Evolutionary conservation across 208 protist species (phyloP), one percentile per base, ranked within the genome.

Genomic region (Kentomonas sorsogonicus): DNA sequence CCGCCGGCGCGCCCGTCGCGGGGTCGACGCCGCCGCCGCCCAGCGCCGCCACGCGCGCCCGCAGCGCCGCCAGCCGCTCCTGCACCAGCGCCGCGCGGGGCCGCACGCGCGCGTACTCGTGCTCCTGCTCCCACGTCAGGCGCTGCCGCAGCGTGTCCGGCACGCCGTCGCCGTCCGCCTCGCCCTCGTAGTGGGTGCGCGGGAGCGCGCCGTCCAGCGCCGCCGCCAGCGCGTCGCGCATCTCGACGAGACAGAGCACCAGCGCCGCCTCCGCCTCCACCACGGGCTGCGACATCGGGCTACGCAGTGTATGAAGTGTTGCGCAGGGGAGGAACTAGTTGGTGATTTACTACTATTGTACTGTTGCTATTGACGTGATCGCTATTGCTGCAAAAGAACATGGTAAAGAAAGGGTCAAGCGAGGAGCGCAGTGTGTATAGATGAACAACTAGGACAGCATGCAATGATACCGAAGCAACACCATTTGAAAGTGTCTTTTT

Each of bases 61-160:
- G 72, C 41, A 94, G 72, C 1, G 33, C 62, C 29, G 60, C 53
- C 48, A 75, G 59, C 38, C 76, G 71, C 50, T 48, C 45, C 53
- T 63, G 67, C 38, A 82, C 67, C 11, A 27, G 57, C 27, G 22
- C 53, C 25, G 53, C 70, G 33, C 76, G 58, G 10, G 57, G 25
- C 22, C 41, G 45, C 6, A 92, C 59, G 26, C 88, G 88, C 57
- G 59, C 63, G 25, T 40, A 20, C 68, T 94, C 83, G 15, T 65
- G 66, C 1, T 33, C 54, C 2, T 47, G 43, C 63, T 94, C 88
- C 56, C 83, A 83, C 72, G 90, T 79, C 20, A 86, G 45, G 2
- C 74, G 83, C 64, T 92, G 81, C 27, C 56, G 58, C 11, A 89
- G 68, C 22, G 82, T 85, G 57, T 89, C 82, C 0, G 82, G 82